A percentile compares a stretch with the other conserved stretches of the same genome.
phyloP scores from a whole-genome alignment of 768 basidiomycete species.

The Pulveroboletus sp. region DNA sequence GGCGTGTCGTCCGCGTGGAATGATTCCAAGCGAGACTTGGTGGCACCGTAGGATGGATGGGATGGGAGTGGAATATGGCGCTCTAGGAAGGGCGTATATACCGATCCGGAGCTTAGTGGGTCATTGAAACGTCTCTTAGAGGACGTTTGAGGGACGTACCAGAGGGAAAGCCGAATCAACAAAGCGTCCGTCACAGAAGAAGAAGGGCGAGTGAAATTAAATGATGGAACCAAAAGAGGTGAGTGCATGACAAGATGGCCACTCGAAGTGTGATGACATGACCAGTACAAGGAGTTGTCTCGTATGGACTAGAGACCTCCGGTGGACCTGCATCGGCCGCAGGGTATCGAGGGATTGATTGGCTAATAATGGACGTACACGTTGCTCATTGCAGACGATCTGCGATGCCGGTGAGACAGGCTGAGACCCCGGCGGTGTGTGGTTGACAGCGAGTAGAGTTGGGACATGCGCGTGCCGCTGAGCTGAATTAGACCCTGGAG shows the following conservation, averaged over 20 bases:
- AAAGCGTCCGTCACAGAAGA: slow-evolving; percentile 29
- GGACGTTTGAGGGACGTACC: slow-evolving; percentile 26
- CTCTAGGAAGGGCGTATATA: slow-evolving; percentile 24
- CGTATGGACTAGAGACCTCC: slow-evolving; percentile 16
- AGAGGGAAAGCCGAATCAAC: slow-evolving; percentile 24
- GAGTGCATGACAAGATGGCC: slow-evolving; percentile 19
- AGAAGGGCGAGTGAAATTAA: slow-evolving; percentile 27
- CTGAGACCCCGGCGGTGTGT: slow-evolving; percentile 15
- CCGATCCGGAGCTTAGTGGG: slow-evolving; percentile 26
- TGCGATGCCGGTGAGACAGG: slow-evolving; percentile 18
- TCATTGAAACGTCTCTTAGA: slow-evolving; percentile 22
- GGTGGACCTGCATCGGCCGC: slow-evolving; percentile 18
- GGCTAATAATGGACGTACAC: slow-evolving; percentile 18
- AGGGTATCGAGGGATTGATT: slow-evolving; percentile 15
- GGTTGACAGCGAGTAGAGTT: slow-evolving; percentile 12
- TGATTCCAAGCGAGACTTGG: slow-evolving; percentile 9
- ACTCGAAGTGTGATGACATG: slow-evolving; percentile 26
- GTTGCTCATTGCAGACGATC: slow-evolving; percentile 21
- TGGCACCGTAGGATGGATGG: slow-evolving; percentile 17
- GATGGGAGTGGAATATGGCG: slow-evolving; percentile 16
- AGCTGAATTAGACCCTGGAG: slow-evolving; percentile 24
- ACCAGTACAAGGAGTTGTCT: slow-evolving; percentile 19
- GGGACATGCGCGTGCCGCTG: slow-evolving; percentile 22
- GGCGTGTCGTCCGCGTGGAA: slow-evolving; percentile 30
- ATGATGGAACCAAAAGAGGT: slow-evolving; percentile 28